Evolutionary conservation across 352 stramenopile genomes (phyloP).

Genomic region (Globisporangium mamillatum): DNA sequence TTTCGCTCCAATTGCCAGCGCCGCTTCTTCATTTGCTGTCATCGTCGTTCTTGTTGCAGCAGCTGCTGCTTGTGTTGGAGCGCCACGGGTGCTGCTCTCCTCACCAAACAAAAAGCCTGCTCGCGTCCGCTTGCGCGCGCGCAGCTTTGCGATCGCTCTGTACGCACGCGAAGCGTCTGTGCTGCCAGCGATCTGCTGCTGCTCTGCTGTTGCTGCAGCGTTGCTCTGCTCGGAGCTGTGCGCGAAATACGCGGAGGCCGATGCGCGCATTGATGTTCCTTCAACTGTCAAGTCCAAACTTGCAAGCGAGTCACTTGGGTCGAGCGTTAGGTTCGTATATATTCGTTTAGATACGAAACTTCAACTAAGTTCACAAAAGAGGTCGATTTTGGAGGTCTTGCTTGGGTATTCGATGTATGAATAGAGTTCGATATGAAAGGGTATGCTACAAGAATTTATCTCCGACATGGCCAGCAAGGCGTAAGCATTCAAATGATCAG

Average conservation of each 20-base stretch:
- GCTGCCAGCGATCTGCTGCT: background rate
- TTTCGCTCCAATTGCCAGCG: background rate
- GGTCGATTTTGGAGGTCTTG: too few species aligned
- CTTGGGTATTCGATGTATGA: too few species aligned
- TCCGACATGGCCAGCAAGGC: too few species aligned
- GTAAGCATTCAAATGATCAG: too few species aligned
- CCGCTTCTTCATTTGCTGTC: too few species aligned
- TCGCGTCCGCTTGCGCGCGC: conserved; percentile 10
- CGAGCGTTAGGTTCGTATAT: too few species aligned
- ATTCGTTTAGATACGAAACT: too few species aligned
- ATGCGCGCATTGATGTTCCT: background rate
- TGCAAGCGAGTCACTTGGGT: too few species aligned
- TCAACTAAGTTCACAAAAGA: too few species aligned
- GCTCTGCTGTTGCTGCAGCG: too few species aligned
- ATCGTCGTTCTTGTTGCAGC: background rate
- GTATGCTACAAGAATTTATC: too few species aligned
- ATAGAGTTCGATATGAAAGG: too few species aligned
- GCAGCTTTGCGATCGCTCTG: background rate
- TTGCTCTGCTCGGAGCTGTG: background rate
- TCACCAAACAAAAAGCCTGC: background rate
- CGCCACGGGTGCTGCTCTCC: background rate
- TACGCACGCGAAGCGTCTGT: background rate
- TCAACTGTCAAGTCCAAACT: background rate
- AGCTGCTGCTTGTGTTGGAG: background rate
- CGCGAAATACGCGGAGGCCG: background rate